Percentiles rank a stretch among this genome's conserved stretches.
phyloP scores from a whole-genome alignment of 495 filamentous ascomycete genomes.

The Geopyxis carbonaria region DNA sequence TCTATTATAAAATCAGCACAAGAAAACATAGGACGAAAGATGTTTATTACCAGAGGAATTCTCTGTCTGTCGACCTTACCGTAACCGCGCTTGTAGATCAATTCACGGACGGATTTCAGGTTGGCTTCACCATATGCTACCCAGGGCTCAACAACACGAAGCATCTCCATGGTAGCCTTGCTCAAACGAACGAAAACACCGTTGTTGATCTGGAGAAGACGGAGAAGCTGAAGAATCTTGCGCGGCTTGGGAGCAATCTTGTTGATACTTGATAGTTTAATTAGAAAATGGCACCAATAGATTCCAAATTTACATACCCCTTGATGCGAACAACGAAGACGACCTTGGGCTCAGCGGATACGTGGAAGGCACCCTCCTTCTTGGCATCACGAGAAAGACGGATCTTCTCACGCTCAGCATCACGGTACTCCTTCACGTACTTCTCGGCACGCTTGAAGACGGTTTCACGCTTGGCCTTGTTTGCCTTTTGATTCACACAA shows the following conservation, averaged over 20 bases:
- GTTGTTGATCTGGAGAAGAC: slow-evolving; percentile 99
- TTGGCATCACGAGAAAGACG: slow-evolving; percentile 75
- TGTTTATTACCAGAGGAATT: slow-evolving; percentile 42
- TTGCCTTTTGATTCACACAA: slow-evolving; percentile 61
- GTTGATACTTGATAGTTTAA: slow-evolving; percentile 62
- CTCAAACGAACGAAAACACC: slow-evolving; percentile 93
- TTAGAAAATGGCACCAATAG: slow-evolving; percentile 5
- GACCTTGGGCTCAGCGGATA: slow-evolving; percentile 85
- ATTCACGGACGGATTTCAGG: slow-evolving; percentile 94
- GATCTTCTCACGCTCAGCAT: slow-evolving; percentile 95
- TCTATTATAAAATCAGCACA: slow-evolving; percentile 26
- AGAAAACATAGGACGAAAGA: neutral
- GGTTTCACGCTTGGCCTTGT: slow-evolving; percentile 89
- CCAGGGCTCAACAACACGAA: slow-evolving; percentile 94
- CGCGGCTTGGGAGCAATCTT: slow-evolving; percentile 99
- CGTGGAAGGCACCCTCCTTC: slow-evolving; percentile 82
- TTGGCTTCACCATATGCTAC: slow-evolving; percentile 98
- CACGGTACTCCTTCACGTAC: slow-evolving; percentile 98
- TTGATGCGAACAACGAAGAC: slow-evolving; percentile 99
- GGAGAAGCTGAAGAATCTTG: slow-evolving; percentile 98
- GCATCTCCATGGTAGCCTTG: slow-evolving; percentile 96
- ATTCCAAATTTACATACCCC: slow-evolving; percentile 39
- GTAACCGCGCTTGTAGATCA: slow-evolving; percentile 99
- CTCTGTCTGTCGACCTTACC: slow-evolving; percentile 96
- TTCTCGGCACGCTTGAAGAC: slow-evolving; percentile 99